These are phyloP conservation scores for Hymenoscyphus fraxineus DNA, from an alignment of 2,329 filamentous ascomycete species.

Conservation along the genomic window DNA sequence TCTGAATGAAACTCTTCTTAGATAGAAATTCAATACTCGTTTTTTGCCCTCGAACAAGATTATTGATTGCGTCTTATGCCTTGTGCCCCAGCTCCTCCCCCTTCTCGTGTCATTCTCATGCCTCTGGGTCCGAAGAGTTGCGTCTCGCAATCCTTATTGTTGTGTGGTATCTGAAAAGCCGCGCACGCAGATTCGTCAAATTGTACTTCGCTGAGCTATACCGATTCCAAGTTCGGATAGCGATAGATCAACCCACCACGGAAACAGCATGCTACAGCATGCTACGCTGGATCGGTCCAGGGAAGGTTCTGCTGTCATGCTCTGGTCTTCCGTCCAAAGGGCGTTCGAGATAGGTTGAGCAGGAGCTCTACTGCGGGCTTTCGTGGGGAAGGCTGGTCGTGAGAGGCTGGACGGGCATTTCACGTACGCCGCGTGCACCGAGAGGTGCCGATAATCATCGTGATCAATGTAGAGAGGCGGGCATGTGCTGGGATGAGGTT, in stretches of 20 bases:
- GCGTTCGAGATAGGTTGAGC: background rate
- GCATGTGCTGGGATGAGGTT: background rate
- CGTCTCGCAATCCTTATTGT: background rate
- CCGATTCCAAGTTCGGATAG: background rate
- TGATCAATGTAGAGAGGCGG: background rate
- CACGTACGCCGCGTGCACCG: background rate
- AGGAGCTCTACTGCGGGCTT: background rate
- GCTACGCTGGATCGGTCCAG: background rate
- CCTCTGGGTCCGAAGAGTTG: background rate
- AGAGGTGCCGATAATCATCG: background rate
- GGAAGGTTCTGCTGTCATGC: background rate
- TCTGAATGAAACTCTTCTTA: background rate
- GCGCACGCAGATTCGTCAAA: background rate
- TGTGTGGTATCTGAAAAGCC: background rate
- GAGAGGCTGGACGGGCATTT: background rate
- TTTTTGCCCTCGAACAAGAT: background rate
- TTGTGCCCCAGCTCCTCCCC: background rate
- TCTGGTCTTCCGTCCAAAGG: background rate
- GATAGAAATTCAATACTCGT: background rate
- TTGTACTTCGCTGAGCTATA: background rate
- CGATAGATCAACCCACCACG: background rate
- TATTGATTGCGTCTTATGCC: background rate
- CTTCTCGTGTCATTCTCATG: background rate
- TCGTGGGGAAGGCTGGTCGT: background rate
- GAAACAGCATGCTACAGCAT: background rate